Evolutionary conservation across 352 stramenopile species (phyloP), one percentile per base, ranked within the genome.

Genomic region (Peronospora tabacina): DNA sequence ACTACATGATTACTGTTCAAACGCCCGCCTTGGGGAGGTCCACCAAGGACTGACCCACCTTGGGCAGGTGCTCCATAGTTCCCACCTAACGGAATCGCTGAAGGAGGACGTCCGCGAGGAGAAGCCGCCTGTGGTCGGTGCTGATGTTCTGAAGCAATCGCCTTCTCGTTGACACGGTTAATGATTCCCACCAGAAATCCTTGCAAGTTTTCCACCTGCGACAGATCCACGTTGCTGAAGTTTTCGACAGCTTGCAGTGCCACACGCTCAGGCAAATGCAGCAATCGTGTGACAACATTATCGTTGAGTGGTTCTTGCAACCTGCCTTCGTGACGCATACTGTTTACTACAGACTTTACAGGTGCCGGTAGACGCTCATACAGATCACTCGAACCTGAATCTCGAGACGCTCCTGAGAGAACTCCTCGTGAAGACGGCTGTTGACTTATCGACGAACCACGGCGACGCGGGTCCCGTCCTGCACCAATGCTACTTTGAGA

Each of bases 151-250:
- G 70, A 62, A 0, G 61, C 47, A 52, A 74, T 66, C 9, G 62
- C 52, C 44, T 81, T 82, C 39, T 90, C 81, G 17, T 87, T 75
- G 9, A 90, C 75, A 37, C 78, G 78, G 42, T 87, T 90, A 61
- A 92, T 87, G 45, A 92, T 92, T 20, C 81, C 81, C 4, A 90
- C 74, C 2, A 92, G 62, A 55, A 92, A 92, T 11, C 76, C 76
- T 49, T 90, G 71, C 19, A 90, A 44, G 52, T 89, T 89, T n/a
- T 71, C 65, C 26, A 92, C 69, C 26, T 85, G 72, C n/a, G 71
- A 58, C 9, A 88, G 50, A 61, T 92, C 78, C 24, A 78, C 71
- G 45, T 82, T 83, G 63, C 63, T 82, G 38, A 92, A 85, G 43
- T 90, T 92, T 32, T 87, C 76, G 1, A 90, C 75, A 2, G 75